Conservation (phyloP, 805 yeast genomes). For the Kodamaea neixiangensis region DNA sequence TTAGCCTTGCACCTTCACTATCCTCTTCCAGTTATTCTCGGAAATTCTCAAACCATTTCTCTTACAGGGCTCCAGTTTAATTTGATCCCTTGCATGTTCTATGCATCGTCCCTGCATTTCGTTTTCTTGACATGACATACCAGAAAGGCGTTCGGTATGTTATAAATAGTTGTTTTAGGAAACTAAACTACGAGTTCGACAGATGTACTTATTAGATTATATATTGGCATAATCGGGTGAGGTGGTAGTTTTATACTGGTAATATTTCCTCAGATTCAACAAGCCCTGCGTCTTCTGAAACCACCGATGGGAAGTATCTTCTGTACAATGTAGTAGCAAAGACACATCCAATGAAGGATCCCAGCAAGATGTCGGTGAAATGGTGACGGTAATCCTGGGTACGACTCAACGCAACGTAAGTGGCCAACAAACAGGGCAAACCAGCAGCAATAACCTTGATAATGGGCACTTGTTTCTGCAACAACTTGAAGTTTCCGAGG, state of each 20-base stretch:
- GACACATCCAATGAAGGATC: slow-evolving; percentile 27
- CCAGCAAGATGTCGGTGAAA: slow-evolving; percentile 32
- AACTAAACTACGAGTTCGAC: no score
- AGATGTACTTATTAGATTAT: no score
- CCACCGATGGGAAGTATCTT: slow-evolving; percentile 14
- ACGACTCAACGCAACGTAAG: slow-evolving; percentile 33
- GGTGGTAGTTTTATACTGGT: not conserved
- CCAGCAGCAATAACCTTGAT: slow-evolving; percentile 19
- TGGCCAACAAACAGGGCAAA: slow-evolving; percentile 28
- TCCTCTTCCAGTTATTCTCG: no score
- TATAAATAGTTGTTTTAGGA: no score
- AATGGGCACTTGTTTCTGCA: slow-evolving; percentile 18
- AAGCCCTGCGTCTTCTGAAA: slow-evolving; percentile 12
- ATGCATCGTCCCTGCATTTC: no score
- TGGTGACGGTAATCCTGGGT: slow-evolving; percentile 42
- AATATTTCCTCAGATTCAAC: slow-evolving; percentile 10
- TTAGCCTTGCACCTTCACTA: no score
- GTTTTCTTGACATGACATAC: no score
- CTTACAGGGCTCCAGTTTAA: no score
- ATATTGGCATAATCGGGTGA: not conserved
- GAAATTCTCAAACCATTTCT: no score
- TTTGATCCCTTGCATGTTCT: no score
- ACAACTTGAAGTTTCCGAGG: slow-evolving; percentile 27
- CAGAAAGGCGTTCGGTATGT: no score
- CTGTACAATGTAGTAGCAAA: slow-evolving; percentile 17